Evolutionary conservation across 2,329 filamentous ascomycete genomes (phyloP).

Genomic region (Aciculosporium take): DNA sequence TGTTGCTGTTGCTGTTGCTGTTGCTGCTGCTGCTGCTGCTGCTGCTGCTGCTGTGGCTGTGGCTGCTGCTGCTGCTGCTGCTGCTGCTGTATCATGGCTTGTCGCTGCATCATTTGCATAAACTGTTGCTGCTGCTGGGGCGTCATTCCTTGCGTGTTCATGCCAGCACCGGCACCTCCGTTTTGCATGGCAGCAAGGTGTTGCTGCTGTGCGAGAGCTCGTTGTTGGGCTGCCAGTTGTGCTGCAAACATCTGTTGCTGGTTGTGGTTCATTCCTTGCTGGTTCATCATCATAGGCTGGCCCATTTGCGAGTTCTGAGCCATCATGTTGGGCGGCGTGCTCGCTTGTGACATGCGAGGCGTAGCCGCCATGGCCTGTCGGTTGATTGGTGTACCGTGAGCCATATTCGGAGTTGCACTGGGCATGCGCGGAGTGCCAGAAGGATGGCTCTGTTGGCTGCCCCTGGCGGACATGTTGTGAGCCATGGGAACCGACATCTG

Average conservation of each 20-base stretch:
- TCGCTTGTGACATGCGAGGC: constrained; percentile 48
- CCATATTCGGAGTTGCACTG: constrained; percentile 45
- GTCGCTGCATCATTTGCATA: constrained; percentile 24
- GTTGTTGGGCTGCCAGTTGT: constrained; percentile 35
- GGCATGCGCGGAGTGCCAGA: constrained; percentile 50
- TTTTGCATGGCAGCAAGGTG: constrained; percentile 28
- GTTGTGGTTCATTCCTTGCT: constrained; percentile 26
- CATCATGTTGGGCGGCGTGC: constrained; percentile 46
- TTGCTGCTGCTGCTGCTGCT: constrained; percentile 17
- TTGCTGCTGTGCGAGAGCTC: constrained; percentile 30
- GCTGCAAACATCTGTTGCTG: constrained; percentile 27
- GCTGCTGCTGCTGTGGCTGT: constrained; percentile 17
- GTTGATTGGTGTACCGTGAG: constrained; percentile 44
- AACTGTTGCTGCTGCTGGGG: constrained; percentile 24
- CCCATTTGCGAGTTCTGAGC: constrained; percentile 41
- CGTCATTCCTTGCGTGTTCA: constrained; percentile 23
- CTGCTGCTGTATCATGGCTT: constrained; percentile 25
- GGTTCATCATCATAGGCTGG: constrained; percentile 38
- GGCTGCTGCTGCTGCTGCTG: constrained; percentile 20
- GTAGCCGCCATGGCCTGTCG: constrained; percentile 38
- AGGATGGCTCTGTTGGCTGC: constrained; percentile 52
- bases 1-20: constrained; percentile 20
- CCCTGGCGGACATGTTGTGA: constrained; percentile 47
- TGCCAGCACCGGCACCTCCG: constrained; percentile 20
- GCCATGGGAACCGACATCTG: constrained; percentile 46